A percentile compares a stretch with the other conserved stretches of the same genome.
phyloP scores from a whole-genome alignment of 2,329 filamentous ascomycete species.

The Aureobasidium lini region DNA sequence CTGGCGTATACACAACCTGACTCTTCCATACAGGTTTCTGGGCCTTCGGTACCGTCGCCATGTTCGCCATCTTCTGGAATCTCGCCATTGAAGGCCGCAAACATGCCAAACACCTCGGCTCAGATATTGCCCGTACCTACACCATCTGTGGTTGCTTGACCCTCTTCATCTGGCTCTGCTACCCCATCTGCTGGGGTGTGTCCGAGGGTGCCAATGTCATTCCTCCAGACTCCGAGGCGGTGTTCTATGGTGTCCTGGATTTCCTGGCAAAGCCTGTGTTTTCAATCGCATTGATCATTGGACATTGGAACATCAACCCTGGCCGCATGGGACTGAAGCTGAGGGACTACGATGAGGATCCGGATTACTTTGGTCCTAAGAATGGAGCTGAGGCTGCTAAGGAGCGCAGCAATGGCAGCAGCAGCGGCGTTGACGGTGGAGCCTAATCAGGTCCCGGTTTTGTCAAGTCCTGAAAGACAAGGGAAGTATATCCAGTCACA shows the following conservation, averaged over 20 bases:
- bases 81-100: conserved; percentile 46
- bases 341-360: conserved; percentile 31
- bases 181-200: conserved; percentile 54
- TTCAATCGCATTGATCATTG: conserved; percentile 47
- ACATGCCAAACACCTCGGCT: conserved; percentile 46
- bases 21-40: conserved; percentile 27
- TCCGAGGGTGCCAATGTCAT: conserved; percentile 56
- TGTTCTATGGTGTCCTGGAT: conserved; percentile 59
- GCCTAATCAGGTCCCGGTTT: neutral
- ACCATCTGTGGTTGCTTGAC: conserved; percentile 45
- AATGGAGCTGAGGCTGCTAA: conserved; percentile 1
- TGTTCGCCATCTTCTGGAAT: conserved; percentile 53
- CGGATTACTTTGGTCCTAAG: neutral
- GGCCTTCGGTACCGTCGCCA: conserved; percentile 30
- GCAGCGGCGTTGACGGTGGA: neutral
- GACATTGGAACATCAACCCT: conserved; percentile 53
- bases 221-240: conserved; percentile 54
- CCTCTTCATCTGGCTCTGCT: conserved; percentile 51
- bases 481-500: too few relatives aligned
- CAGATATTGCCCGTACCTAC: conserved; percentile 43
- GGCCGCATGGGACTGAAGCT: conserved; percentile 45
- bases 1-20: conserved; percentile 18
- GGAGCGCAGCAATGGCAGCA: neutral
- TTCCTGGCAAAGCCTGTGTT: conserved; percentile 55
- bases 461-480: too few relatives aligned